A percentile compares a stretch with the other conserved stretches of the same genome.
Conservation (phyloP, 2,329 filamentous ascomycete species). For the Colletotrichum sp. region DNA sequence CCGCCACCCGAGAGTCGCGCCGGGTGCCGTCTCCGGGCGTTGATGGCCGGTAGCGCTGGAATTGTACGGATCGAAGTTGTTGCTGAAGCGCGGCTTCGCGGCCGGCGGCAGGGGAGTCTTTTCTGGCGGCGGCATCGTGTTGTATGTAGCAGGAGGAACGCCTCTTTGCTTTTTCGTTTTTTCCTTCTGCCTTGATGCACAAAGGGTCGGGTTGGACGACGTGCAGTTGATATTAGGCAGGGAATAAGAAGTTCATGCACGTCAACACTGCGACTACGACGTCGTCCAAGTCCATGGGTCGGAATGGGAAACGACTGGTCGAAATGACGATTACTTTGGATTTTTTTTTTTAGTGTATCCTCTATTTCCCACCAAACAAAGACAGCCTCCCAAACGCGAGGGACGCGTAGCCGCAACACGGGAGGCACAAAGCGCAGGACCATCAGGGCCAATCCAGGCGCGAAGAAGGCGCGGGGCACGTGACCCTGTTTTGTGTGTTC, state of each 20-base stretch:
- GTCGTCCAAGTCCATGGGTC: not conserved
- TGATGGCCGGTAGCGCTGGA: constrained; percentile 81
- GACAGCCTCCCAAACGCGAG: not conserved
- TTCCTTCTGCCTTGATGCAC: not conserved
- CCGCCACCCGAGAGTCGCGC: constrained; percentile 69
- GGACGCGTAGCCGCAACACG: constrained; percentile 3
- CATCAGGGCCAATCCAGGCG: not conserved
- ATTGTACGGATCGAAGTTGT: constrained; percentile 72
- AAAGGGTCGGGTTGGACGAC: not conserved
- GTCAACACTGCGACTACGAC: not conserved
- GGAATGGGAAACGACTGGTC: not conserved
- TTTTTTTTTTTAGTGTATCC: not conserved
- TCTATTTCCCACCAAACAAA: not conserved
- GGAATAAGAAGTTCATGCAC: not conserved
- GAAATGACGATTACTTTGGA: not conserved
- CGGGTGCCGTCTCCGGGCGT: constrained; percentile 69
- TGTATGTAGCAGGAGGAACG: not conserved
- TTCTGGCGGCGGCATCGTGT: not conserved
- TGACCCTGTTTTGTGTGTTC: not conserved
- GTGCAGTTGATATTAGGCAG: not conserved
- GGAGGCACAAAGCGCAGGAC: not conserved
- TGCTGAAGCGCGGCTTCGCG: constrained; percentile 46
- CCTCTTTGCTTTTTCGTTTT: not conserved
- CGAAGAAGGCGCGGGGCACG: constrained; percentile 3
- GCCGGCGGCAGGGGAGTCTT: constrained; percentile 30